Evolutionary conservation across 306 rosid genomes (phyloP).

Genomic region (Pueraria montana): DNA sequence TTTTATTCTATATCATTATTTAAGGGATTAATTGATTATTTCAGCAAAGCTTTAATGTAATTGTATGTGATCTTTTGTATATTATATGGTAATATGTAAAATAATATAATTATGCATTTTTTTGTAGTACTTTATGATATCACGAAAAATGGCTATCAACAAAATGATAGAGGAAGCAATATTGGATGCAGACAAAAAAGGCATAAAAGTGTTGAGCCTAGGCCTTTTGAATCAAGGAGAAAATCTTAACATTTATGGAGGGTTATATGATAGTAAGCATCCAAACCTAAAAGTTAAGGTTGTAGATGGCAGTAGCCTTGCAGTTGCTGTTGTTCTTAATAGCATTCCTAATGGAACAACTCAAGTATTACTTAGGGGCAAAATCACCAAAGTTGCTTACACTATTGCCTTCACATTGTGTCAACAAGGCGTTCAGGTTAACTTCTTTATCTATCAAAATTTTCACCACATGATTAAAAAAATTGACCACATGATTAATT

Average conservation of each 20-base stretch:
- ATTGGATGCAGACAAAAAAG: too few species aligned
- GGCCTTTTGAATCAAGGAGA: conserved; percentile 58
- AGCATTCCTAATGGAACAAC: not conserved
- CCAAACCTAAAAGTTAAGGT: conserved; percentile 59
- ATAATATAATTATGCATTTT: too few species aligned
- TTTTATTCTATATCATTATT: too few species aligned
- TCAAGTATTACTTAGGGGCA: not conserved
- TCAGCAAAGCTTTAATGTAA: too few species aligned
- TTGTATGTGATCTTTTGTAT: too few species aligned
- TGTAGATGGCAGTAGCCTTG: conserved; percentile 71
- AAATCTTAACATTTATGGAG: conserved; percentile 60
- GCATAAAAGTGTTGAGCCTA: conserved; percentile 25
- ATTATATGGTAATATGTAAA: too few species aligned
- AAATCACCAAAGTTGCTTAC: not conserved
- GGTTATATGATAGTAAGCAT: conserved; percentile 50
- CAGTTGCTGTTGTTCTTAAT: conserved; percentile 50
- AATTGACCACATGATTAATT: too few species aligned
- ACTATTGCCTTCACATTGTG: not conserved
- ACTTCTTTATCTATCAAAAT: not conserved
- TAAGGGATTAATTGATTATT: too few species aligned
- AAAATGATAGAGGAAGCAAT: too few species aligned
- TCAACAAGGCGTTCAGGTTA: too few species aligned
- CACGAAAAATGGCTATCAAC: too few species aligned
- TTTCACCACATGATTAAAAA: not conserved
- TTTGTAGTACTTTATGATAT: too few species aligned